A percentile compares a stretch with the other conserved stretches of the same genome.
phyloP scores from a whole-genome alignment of 345 rosid genomes.

The Noccaea caerulescens region DNA sequence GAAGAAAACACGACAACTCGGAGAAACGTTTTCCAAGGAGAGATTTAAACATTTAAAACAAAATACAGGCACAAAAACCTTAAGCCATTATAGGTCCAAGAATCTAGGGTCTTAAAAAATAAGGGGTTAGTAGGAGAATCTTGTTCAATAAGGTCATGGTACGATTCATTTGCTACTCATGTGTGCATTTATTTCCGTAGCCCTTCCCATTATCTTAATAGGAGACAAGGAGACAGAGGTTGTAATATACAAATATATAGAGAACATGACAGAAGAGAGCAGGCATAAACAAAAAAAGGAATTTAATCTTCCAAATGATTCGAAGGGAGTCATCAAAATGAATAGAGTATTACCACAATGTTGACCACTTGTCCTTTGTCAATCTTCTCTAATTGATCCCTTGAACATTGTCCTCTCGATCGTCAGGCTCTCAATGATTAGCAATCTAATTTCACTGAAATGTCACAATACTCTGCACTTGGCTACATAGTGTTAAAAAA shows the following conservation, averaged over 20 bases:
- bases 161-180: conserved; percentile 42
- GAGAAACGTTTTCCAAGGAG: conserved; percentile 33
- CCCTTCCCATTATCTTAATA: conserved; percentile 9
- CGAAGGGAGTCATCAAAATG: conserved; percentile 21
- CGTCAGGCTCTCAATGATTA: conserved; percentile 28
- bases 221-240: conserved; percentile 42
- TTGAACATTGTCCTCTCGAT: conserved; percentile 37
- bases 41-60: conserved; percentile 17
- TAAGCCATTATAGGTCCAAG: conserved; percentile 35
- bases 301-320: conserved; percentile 27
- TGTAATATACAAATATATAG: conserved; percentile 20
- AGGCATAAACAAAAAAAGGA: background rate
- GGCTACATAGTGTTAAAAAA: conserved; percentile 27
- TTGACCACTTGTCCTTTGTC: conserved; percentile 45
- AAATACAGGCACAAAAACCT: background rate
- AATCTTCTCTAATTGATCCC: conserved; percentile 36
- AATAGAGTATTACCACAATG: conserved; percentile 28
- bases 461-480: conserved; percentile 44
- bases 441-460: conserved; percentile 37
- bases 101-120: conserved; percentile 40
- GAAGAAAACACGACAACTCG: conserved; percentile 32
- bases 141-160: conserved; percentile 38
- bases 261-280: conserved; percentile 35
- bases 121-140: conserved; percentile 27
- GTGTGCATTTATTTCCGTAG: conserved; percentile 25